Conservation (phyloP, 2,329 filamentous ascomycete species). For the Botrytis deweyae region DNA sequence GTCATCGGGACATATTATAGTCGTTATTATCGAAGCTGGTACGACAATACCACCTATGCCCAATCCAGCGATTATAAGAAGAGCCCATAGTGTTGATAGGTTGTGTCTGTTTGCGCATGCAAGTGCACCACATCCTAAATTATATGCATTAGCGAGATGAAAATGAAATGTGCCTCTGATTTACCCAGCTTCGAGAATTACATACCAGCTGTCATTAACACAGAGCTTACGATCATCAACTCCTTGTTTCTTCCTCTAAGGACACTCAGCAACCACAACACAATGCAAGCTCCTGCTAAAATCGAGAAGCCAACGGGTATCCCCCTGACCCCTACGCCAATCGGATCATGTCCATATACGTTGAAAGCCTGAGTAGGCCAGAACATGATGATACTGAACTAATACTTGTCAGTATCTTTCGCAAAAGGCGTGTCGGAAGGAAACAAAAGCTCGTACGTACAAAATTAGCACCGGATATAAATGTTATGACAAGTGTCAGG, state of each 20-base stretch:
- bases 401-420: background rate
- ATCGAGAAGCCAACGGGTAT: constrained; percentile 65
- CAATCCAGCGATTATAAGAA: constrained; percentile 60
- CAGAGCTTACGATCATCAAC: constrained; percentile 58
- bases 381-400: constrained; percentile 47
- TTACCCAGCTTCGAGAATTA: background rate
- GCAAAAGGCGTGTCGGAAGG: accelerated
- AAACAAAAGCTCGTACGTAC: background rate
- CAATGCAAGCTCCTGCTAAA: constrained; percentile 58
- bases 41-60: constrained; percentile 63
- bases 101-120: constrained; percentile 52
- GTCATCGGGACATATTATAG: constrained; percentile 68
- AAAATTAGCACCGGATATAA: constrained; percentile 57
- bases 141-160: constrained; percentile 39
- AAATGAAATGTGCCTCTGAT: constrained; percentile 38
- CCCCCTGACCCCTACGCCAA: constrained; percentile 62
- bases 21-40: constrained; percentile 63
- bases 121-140: constrained; percentile 48
- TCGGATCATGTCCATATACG: constrained; percentile 62
- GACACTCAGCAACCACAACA: constrained; percentile 56
- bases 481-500: constrained; percentile 56
- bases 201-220: constrained; percentile 65
- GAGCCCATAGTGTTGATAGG: constrained; percentile 52
- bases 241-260: constrained; percentile 58
- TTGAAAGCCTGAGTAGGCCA: constrained; percentile 63